Percentiles rank a stretch among this genome's conserved stretches.
These are phyloP conservation scores for Suillus tomentosus DNA, from an alignment of 768 basidiomycete genomes.

Conservation along the genomic window DNA sequence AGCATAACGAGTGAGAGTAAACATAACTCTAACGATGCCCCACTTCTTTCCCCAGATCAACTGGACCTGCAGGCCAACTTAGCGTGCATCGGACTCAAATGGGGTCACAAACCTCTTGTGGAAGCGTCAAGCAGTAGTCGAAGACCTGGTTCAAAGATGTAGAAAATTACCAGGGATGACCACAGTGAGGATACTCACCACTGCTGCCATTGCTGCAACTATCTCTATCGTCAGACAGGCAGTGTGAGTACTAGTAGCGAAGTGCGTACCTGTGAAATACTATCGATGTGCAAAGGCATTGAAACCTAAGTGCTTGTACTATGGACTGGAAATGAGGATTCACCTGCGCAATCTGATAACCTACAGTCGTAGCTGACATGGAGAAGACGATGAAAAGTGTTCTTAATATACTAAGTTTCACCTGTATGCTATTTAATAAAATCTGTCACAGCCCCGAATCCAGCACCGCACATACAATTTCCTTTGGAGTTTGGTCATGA, in stretches of 20 bases:
- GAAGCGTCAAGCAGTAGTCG: slow-evolving; percentile 11
- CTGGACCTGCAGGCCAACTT: background rate
- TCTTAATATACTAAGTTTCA: background rate
- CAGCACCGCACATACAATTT: background rate
- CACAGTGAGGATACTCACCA: background rate
- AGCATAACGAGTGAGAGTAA: slow-evolving; percentile 7
- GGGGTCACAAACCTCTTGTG: slow-evolving; percentile 7
- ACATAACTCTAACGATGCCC: background rate
- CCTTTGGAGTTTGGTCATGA: background rate
- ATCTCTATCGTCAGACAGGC: background rate
- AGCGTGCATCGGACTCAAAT: background rate
- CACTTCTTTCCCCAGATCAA: slow-evolving; percentile 10
- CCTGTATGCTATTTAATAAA: background rate
- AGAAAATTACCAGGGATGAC: background rate
- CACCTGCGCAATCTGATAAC: background rate
- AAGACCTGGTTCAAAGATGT: slow-evolving; percentile 2
- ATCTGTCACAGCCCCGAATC: background rate
- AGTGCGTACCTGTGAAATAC: slow-evolving; percentile 2
- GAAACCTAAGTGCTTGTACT: background rate
- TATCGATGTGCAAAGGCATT: background rate
- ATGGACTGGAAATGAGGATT: background rate
- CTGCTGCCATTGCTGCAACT: slow-evolving; percentile 1
- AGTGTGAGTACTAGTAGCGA: background rate
- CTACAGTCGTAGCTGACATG: background rate
- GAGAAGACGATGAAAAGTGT: background rate